Percentiles rank a stretch among this genome's conserved stretches.
Evolutionary conservation across 805 yeast genomes (phyloP).

Genomic region (Zygoascus bituminiphila): DNA sequence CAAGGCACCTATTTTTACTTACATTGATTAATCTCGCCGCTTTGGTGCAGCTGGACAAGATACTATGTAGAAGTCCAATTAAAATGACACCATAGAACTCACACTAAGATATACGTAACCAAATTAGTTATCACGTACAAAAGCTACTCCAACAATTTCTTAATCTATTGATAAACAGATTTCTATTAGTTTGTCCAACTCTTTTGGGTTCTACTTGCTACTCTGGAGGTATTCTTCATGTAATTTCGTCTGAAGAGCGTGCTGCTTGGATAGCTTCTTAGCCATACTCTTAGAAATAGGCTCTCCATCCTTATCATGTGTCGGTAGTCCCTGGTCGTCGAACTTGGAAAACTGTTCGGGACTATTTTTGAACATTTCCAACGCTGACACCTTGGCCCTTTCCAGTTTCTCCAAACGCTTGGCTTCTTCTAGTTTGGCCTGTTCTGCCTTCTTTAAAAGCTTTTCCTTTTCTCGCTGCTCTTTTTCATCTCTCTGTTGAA

Average conservation of each 20-base stretch:
- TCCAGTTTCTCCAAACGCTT: constrained; percentile 53
- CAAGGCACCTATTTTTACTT: too few relatives aligned
- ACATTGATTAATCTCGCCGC: too few relatives aligned
- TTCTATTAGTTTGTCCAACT: too few relatives aligned
- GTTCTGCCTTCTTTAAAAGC: constrained; percentile 45
- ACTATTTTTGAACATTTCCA: constrained; percentile 57
- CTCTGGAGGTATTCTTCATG: constrained; percentile 50
- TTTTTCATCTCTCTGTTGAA: constrained; percentile 49
- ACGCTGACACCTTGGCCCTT: constrained; percentile 63
- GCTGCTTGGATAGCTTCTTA: constrained; percentile 74
- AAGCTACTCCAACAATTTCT: too few relatives aligned
- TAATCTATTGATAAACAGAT: too few relatives aligned
- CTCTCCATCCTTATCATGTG: constrained; percentile 65
- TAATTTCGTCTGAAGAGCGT: constrained; percentile 73
- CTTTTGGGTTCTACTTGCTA: too few relatives aligned
- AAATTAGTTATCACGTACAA: too few relatives aligned
- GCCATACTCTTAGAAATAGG: constrained; percentile 68
- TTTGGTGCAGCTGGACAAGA: too few relatives aligned
- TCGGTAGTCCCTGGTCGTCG: constrained; percentile 83
- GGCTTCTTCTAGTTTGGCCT: constrained; percentile 29
- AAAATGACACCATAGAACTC: too few relatives aligned
- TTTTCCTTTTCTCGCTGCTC: constrained; percentile 46
- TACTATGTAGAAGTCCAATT: too few relatives aligned
- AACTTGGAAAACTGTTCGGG: constrained; percentile 55
- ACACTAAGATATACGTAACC: too few relatives aligned